Evolutionary conservation across 2,329 filamentous ascomycete species (phyloP).

Genomic region (Calycina marina): DNA sequence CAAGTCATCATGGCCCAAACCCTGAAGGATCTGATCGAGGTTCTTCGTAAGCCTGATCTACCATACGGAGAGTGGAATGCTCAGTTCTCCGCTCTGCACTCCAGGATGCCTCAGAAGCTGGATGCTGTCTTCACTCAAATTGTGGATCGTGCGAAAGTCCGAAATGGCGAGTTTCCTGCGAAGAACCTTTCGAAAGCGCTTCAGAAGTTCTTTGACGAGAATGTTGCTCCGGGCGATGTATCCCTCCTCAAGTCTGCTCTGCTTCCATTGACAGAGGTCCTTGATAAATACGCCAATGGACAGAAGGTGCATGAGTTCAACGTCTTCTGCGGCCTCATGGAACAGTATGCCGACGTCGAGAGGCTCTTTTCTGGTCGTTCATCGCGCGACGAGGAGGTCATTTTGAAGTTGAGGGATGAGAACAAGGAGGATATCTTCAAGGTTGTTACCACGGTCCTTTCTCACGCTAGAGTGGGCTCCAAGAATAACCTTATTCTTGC

Average conservation of each 20-base stretch:
- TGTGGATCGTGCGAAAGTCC: conserved; percentile 66
- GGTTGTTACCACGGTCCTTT: conserved; percentile 80
- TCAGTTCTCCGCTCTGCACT: conserved; percentile 91
- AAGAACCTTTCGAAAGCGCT: conserved; percentile 77
- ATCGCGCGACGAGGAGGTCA: conserved; percentile 80
- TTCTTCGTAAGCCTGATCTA: conserved; percentile 77
- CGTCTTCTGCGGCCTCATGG: conserved; percentile 65
- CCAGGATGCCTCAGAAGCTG: conserved; percentile 90
- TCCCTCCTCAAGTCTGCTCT: conserved; percentile 60
- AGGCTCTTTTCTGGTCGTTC: conserved; percentile 74
- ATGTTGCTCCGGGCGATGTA: conserved; percentile 57
- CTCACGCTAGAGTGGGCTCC: conserved; percentile 78
- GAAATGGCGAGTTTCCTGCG: conserved; percentile 79
- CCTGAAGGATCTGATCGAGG: conserved; percentile 76
- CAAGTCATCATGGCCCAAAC: conserved; percentile 86
- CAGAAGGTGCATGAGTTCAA: conserved; percentile 81
- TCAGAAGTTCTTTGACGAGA: conserved; percentile 78
- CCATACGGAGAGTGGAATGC: conserved; percentile 95
- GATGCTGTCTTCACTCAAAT: conserved; percentile 70
- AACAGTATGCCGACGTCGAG: conserved; percentile 73
- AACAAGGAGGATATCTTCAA: conserved; percentile 83
- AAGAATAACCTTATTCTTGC: conserved; percentile 92
- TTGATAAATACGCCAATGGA: conserved; percentile 71
- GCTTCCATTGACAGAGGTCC: conserved; percentile 60
- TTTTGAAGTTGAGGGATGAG: conserved; percentile 86